phyloP scores from a whole-genome alignment of 1,284 basidiomycete genomes.

The Rhodotorula sp. region DNA sequence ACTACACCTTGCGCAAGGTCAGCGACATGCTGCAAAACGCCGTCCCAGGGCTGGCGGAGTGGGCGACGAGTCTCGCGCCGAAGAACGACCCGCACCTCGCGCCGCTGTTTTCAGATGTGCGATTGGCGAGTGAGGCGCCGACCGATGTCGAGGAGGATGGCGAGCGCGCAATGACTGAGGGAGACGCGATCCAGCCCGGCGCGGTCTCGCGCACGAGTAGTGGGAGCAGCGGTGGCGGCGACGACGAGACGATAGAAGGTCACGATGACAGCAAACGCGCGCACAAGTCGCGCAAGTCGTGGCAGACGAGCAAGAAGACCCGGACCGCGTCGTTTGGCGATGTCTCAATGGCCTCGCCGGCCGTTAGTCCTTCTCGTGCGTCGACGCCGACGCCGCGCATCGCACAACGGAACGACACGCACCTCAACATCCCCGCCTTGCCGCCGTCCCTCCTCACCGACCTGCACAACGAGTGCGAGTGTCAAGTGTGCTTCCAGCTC shows the following conservation, averaged over 20 bases:
- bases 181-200: not conserved
- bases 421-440: not conserved
- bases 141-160: not conserved
- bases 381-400: too few relatives aligned
- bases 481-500: slow-evolving; percentile 84
- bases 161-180: not conserved
- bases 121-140: not conserved
- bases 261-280: slow-evolving; percentile 30
- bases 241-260: slow-evolving; percentile 11
- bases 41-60: slow-evolving; percentile 4
- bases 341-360: not conserved
- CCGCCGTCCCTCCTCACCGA: slow-evolving; percentile 50
- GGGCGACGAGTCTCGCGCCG: not conserved
- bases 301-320: slow-evolving; percentile 16
- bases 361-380: not conserved
- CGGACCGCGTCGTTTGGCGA: not conserved
- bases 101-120: slow-evolving; percentile 1
- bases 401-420: not conserved
- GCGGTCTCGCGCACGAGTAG: slow-evolving; percentile 9
- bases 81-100: not conserved
- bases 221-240: slow-evolving; percentile 34
- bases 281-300: slow-evolving; percentile 10
- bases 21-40: slow-evolving; percentile 24
- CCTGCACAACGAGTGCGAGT: slow-evolving; percentile 70
- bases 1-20: slow-evolving; percentile 40